Percentiles rank a stretch among this genome's conserved stretches.
phyloP scores from a whole-genome alignment of 306 rosid genomes.

The Luffa acutangula region DNA sequence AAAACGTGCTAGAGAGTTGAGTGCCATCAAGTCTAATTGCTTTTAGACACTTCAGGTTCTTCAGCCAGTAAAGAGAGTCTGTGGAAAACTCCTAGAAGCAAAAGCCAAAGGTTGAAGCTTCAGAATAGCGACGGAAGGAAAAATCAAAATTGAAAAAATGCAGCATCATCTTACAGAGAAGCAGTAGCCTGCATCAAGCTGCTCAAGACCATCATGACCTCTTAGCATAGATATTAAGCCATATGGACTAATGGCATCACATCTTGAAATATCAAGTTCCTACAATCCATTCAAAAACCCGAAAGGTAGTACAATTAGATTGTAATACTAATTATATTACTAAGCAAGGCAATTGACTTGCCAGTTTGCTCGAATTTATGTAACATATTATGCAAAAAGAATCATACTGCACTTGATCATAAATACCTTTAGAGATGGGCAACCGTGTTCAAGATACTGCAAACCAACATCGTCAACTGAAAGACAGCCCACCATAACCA shows the following conservation, averaged over 20 bases:
- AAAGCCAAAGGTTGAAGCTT: constrained; percentile 9
- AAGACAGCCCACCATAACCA: constrained; percentile 40
- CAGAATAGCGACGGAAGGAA: background rate
- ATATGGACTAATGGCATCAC: constrained; percentile 36
- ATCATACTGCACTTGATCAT: background rate
- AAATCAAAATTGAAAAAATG: background rate
- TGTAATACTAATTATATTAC: background rate
- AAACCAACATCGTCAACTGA: constrained; percentile 46
- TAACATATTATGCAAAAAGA: background rate
- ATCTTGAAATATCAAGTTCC: constrained; percentile 56
- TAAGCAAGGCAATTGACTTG: background rate
- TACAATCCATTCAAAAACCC: constrained; percentile 19
- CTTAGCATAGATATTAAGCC: constrained; percentile 33
- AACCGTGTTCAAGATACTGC: constrained; percentile 38
- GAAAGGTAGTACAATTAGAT: background rate
- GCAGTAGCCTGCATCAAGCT: constrained; percentile 34
- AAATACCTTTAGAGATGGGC: constrained; percentile 47
- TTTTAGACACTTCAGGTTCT: constrained; percentile 36
- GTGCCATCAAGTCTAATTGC: constrained; percentile 39
- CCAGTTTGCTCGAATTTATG: background rate
- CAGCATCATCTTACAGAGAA: constrained; percentile 31
- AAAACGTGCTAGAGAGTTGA: constrained; percentile 34
- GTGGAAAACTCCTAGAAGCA: constrained; percentile 36
- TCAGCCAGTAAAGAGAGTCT: constrained; percentile 27
- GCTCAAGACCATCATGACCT: constrained; percentile 38